Conservation (phyloP, 768 basidiomycete genomes). For the Glaciozyma martinii region DNA sequence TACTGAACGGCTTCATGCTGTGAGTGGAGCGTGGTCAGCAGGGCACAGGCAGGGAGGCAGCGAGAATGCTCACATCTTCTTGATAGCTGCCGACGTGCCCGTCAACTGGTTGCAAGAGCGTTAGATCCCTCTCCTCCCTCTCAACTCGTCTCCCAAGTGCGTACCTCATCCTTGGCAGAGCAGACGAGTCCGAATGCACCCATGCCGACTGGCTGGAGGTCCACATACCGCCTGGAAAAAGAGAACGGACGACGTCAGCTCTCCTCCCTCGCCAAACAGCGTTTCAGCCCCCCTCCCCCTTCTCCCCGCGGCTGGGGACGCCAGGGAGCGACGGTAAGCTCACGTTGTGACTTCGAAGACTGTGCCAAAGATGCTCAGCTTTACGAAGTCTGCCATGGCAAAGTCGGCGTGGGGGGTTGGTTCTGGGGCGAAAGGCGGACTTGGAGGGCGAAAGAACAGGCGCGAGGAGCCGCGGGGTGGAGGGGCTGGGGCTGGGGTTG, state of each 20-base stretch:
- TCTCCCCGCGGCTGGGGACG: no score
- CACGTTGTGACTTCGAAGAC: conserved; percentile 69
- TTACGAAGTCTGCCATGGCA: conserved; percentile 19
- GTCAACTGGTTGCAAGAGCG: conserved; percentile 56
- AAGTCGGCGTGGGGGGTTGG: no score
- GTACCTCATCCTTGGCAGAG: conserved; percentile 32
- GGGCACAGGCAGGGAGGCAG: background rate
- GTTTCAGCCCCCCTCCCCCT: background rate
- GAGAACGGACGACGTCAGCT: conserved; percentile 67
- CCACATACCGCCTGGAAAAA: conserved; percentile 75
- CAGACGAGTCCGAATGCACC: conserved; percentile 96
- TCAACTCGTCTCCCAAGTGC: background rate
- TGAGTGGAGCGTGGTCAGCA: background rate
- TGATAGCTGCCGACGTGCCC: conserved; percentile 88
- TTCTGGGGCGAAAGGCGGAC: no score
- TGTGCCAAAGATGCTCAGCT: conserved; percentile 96
- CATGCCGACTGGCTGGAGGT: conserved; percentile 98
- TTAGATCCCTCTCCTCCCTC: no score
- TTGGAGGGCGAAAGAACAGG: no score
- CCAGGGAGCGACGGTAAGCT: background rate
- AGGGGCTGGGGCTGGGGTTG: no score
- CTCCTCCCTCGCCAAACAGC: conserved; percentile 52
- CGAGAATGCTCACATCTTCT: conserved; percentile 50
- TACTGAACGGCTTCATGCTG: conserved; percentile 99
- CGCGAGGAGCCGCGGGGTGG: no score